Conservation (phyloP, 352 stramenopile species). For the Phytophthora multivora region DNA sequence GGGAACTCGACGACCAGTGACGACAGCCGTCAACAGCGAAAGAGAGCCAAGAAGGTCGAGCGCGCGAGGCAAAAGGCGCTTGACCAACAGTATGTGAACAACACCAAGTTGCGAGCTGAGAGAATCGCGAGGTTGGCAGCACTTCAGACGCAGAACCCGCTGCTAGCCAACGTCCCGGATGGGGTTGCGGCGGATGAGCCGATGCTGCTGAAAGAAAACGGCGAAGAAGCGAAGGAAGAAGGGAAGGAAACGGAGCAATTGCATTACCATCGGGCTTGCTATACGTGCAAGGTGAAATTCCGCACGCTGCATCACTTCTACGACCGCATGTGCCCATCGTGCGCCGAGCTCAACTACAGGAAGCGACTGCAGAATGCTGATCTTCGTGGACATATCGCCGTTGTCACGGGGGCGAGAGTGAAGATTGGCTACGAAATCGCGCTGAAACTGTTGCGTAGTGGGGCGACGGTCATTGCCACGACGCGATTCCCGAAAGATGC, state of each 20-base stretch:
- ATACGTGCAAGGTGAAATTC: constrained; percentile 94
- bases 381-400: constrained; percentile 75
- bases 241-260: constrained; percentile 47
- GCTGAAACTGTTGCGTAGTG: constrained; percentile 92
- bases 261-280: constrained; percentile 93
- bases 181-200: constrained; percentile 50
- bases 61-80: constrained; percentile 64
- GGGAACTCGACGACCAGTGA: constrained; percentile 51
- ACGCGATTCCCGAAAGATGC: constrained; percentile 95
- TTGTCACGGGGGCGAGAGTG: constrained; percentile 93
- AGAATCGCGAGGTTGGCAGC: constrained; percentile 55
- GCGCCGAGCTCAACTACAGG: constrained; percentile 92
- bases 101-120: constrained; percentile 74
- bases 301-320: constrained; percentile 94
- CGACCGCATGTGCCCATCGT: constrained; percentile 94
- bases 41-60: constrained; percentile 74
- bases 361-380: constrained; percentile 92
- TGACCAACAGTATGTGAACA: constrained; percentile 83
- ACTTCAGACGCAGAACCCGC: constrained; percentile 63
- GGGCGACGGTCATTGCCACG: constrained; percentile 89
- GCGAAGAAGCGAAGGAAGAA: constrained; percentile 5
- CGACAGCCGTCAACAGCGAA: constrained; percentile 60
- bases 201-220: constrained; percentile 19
- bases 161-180: constrained; percentile 68
- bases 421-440: constrained; percentile 96